Base-by-base conservation (phyloP, 352 stramenopile genomes). In the Globisporangium recalcitrans region DNA sequence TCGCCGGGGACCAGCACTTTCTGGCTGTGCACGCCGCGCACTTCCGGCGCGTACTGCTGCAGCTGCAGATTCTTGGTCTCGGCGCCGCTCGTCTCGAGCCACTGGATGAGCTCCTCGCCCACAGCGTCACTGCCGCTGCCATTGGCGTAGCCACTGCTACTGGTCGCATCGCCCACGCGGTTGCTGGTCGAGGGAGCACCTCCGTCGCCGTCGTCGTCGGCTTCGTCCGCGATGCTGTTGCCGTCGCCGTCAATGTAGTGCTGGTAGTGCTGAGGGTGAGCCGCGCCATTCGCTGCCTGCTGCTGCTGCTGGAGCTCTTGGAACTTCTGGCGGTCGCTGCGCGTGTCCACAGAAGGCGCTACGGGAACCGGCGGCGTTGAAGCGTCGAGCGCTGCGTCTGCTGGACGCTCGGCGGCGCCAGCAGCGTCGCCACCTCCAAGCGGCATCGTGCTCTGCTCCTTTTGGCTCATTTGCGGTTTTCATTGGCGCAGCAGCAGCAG, bases 11-110 rank as follows among this genome's bases (percentile, higher is more conserved):
- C 77, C 22, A 98, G 79, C 40, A 93, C 78, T 61, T 91, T 87
- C 42, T 80, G 74, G 55, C 89, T 94, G 77, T 98, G 93, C 51
- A 98, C 90, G 38, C 93, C 93, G 19, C 93, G 91, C 58, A 98
- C 91, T 65, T 98, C 92, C 16, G 88, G 85, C 58, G 88, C 90
- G 65, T 98, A 98, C 62, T 95, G 80, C 60, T 95, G 75, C 64
- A 94, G 77, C 62, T 67, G 47, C 16, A 94, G 72, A 65, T 95
- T 93, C 65, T 79, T 85, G 24, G 80, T 82, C 52, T 95, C 86
- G 60, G 86, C 86, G 51, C 78, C 80, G 62, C 75, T 83, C 19
- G 56, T 53, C 52, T 90, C 82, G 4, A 95, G 80, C 86, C 86
- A 95, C 49, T 81, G 68, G 52, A 91, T 82, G 19, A 95, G 72